Base-by-base conservation (phyloP, 1,139 yeast species). In the Candida sp. region DNA sequence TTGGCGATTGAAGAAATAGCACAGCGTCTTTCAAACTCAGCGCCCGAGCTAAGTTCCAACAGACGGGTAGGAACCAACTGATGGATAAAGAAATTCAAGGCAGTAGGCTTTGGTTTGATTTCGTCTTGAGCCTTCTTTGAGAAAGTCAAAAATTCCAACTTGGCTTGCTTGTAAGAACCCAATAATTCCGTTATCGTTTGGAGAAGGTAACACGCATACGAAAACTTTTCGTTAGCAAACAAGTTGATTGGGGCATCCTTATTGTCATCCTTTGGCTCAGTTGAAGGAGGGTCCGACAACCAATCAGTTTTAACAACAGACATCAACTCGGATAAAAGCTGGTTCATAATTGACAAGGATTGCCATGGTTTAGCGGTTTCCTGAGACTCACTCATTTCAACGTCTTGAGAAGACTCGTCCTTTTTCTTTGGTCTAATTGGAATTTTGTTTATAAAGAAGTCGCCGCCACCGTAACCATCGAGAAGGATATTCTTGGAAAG, bases 141-240 rank as follows among this genome's bases (percentile, higher is more conserved):
- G 60, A 82, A 92, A 0, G 93, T 86, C 51, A 93, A 72, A 61
- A 93, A 89, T 60, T 91, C 97, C 49, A 89, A 77, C 64, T 93
- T 93, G 53, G 94, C 84, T 54, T 84, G 85, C 58, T 87, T 88
- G 67, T 92, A 93, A 1, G 97, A 88, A 2, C 87, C 84, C 22
- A 92, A 68, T 12, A 92, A 71, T 59, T 93, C 98, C 1, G 87
- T 78, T 35, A 92, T 68, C 0, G 84, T 70, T 60, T 86, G 90
- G 40, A 93, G 69, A 41, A 93, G 69, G 63, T 86, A 90, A 46
- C 88, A 80, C 49, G 85, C 84, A 61, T 88, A 86, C 0, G 86
- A 77, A 64, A 87, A 89, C 34, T 81, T 76, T 9, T 60, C 55
- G 55, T 82, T 81, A 46, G 66, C 67, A 61, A 68, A 74, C 45